A percentile compares a stretch with the other conserved stretches of the same genome.
phyloP scores from a whole-genome alignment of 768 basidiomycete genomes.

The Boletellus ananas region DNA sequence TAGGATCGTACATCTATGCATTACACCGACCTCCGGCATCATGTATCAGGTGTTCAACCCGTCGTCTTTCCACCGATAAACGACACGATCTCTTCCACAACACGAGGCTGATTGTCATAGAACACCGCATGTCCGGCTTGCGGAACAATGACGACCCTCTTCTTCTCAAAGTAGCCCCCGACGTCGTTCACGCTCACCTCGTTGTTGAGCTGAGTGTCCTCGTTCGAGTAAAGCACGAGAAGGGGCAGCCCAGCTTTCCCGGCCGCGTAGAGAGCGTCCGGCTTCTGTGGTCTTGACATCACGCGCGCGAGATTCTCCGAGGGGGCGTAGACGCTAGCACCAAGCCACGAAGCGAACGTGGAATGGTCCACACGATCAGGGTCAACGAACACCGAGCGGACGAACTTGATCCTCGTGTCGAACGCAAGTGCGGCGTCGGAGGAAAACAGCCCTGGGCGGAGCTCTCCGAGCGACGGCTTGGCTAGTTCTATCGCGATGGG shows the following conservation, averaged over 20 bases:
- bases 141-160: constrained; percentile 1
- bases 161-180: not conserved
- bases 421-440: not conserved
- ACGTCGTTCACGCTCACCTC: constrained; percentile 1
- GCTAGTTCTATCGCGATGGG: constrained; percentile 2
- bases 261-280: not conserved
- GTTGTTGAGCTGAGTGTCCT: constrained; percentile 6
- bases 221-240: not conserved
- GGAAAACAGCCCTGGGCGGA: not conserved
- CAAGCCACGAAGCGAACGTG: constrained; percentile 5
- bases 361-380: constrained; percentile 5
- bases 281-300: not conserved
- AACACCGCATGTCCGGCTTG: constrained; percentile 7
- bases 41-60: not conserved
- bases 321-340: not conserved
- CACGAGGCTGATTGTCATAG: not conserved
- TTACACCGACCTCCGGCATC: not conserved
- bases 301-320: not conserved
- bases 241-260: constrained; percentile 1
- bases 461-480: constrained; percentile 1
- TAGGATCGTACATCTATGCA: not conserved
- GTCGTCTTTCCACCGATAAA: constrained; percentile 1
- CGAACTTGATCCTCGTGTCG: constrained; percentile 3
- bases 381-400: constrained; percentile 1
- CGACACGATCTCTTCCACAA: constrained; percentile 5